Evolutionary conservation across 345 rosid genomes (phyloP).

Genomic region (Psidium friedrichsthalianum): DNA sequence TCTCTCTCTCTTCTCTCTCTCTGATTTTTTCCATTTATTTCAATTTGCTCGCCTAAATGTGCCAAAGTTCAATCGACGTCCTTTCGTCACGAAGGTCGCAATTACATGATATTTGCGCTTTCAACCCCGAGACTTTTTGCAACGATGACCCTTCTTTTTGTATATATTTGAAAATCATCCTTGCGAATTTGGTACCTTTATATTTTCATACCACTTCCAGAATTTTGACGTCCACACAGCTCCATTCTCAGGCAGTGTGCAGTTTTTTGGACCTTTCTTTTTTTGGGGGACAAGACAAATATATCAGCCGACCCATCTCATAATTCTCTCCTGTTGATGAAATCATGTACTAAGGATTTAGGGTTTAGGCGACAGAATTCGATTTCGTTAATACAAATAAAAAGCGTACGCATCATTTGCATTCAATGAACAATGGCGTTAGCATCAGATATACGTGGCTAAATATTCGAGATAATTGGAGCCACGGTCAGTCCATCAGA

Average conservation of each 20-base stretch:
- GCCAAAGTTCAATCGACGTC: not conserved
- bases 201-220: not conserved
- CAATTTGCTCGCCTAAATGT: not conserved
- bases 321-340: too few species aligned
- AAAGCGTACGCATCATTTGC: too few species aligned
- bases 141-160: not conserved
- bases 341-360: not conserved
- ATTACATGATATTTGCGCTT: not conserved
- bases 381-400: not conserved
- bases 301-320: too few species aligned
- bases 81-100: not conserved
- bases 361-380: not conserved
- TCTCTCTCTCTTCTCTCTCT: not conserved
- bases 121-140: not conserved
- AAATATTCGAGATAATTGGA: too few species aligned
- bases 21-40: not conserved
- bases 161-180: not conserved
- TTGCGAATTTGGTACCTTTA: not conserved
- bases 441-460: too few species aligned
- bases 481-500: too few species aligned
- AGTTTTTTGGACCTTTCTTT: not conserved
- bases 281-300: not conserved
- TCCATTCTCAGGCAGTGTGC: not conserved
- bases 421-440: too few species aligned
- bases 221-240: not conserved